Conservation (phyloP, 345 rosid genomes). For the Lepidium sativum region DNA sequence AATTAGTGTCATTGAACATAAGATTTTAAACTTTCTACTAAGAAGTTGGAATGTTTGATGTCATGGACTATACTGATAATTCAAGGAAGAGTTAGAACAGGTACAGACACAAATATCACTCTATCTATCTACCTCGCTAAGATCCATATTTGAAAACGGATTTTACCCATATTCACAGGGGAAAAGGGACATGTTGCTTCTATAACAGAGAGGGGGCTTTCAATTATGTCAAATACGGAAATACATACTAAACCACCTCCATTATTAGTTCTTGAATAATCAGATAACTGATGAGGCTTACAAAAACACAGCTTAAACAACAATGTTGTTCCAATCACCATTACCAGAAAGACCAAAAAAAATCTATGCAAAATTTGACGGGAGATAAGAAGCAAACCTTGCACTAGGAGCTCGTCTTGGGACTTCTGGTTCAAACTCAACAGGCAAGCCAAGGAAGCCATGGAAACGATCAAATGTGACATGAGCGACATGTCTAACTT, state of each 20-base stretch:
- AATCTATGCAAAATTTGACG: not conserved
- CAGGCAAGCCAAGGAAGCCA: constrained; percentile 97
- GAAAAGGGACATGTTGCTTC: not conserved
- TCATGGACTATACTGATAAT: not conserved
- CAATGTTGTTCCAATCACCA: not conserved
- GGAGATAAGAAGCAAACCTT: constrained; percentile 36
- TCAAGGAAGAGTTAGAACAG: not conserved
- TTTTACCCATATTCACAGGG: not conserved
- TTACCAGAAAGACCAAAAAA: not conserved
- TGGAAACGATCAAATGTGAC: constrained; percentile 98
- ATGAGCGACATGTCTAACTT: constrained; percentile 95
- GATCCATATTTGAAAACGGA: not conserved
- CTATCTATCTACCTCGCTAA: not conserved
- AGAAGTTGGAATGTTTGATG: not conserved
- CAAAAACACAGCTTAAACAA: not conserved
- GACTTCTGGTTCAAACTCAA: constrained; percentile 96
- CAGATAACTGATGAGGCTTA: not conserved
- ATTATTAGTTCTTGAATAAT: not conserved
- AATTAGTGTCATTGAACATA: not conserved
- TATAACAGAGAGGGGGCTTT: not conserved
- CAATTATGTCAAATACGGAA: not conserved
- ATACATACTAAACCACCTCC: not conserved
- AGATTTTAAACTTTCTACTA: not conserved
- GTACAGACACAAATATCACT: not conserved
- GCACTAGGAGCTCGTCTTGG: constrained; percentile 94